These are phyloP conservation scores for Globisporangium parvum DNA, from an alignment of 352 stramenopile species.

Conservation along the genomic window DNA sequence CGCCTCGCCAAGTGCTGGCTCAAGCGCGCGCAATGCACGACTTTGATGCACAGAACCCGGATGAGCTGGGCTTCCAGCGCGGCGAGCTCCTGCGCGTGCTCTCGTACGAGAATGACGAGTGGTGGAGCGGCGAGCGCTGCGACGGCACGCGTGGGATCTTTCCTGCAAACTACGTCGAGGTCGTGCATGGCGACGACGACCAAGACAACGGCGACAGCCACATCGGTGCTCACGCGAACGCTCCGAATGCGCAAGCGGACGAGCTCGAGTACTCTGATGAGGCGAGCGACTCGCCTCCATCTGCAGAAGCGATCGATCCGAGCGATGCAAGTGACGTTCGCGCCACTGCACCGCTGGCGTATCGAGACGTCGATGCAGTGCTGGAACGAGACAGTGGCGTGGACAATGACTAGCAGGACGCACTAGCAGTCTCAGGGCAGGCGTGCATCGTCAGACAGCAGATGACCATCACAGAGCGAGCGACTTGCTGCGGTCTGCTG, in stretches of 20 bases:
- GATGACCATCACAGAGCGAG: too few species aligned
- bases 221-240: background rate
- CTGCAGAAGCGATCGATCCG: background rate
- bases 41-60: slow-evolving; percentile 33
- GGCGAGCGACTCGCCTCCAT: background rate
- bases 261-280: background rate
- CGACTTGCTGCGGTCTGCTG: too few species aligned
- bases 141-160: slow-evolving; percentile 58
- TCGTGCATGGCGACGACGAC: background rate
- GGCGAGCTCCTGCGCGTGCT: slow-evolving; percentile 56
- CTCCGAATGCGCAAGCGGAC: background rate
- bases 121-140: slow-evolving; percentile 60
- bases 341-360: background rate
- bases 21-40: slow-evolving; percentile 29
- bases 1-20: slow-evolving; percentile 2
- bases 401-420: too few species aligned
- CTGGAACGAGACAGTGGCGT: background rate
- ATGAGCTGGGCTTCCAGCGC: slow-evolving; percentile 43
- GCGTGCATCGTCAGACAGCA: too few species aligned
- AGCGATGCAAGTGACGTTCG: background rate
- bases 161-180: slow-evolving; percentile 38
- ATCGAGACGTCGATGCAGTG: slow-evolving; percentile 10
- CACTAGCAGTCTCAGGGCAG: too few species aligned
- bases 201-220: background rate
- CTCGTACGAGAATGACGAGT: slow-evolving; percentile 38